Base-by-base conservation (phyloP, 441 rosid species). In the Adansonia grandidieri region DNA sequence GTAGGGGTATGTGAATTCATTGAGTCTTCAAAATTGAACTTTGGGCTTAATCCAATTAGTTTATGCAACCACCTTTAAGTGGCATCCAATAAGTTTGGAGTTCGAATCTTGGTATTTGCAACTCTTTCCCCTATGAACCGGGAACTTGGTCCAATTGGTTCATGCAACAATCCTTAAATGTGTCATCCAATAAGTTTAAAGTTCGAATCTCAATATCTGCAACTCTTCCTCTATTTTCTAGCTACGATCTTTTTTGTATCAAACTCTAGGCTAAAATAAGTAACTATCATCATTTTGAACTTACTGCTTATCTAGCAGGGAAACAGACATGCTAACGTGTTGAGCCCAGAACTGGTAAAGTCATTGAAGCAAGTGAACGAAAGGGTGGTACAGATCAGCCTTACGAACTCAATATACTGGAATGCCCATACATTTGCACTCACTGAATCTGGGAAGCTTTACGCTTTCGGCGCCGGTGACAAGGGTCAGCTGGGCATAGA, bases 391-490 rank as follows among this genome's bases (percentile, higher is more conserved):
- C 98, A 97, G 84, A 85, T 95, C 71, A 93, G 98, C 89, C 85
- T 89, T 22, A 91, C 98, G 54, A 97, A 97, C 82, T 92, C 98
- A 0, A 79, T 88, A 80, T 88, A 91, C 80, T 91, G 95, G 97
- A 92, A 89, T 45, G 99, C 95, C 2, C 99, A 97, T 85, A 97
- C 98, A 0, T 88, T 97, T 80, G 98, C 97, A 5, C 93, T 97
- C 47, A 87, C 97, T 0, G 98, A 97, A 82, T 84, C 97, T 0
- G 99, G 97, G 77, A 94, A 90, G 84, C 89, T 97, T 0, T 93
- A 80, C 1, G 95, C 97, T 0, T 93, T 97, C 53, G 98, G 99
- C 0, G 96, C 97, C 0, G 99, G 98, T 1, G 97, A 93, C 86
- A 91, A 92, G 47, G 99, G 99, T 77, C 98, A 97, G 87, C 97